phyloP scores from a whole-genome alignment of 2,329 filamentous ascomycete species.

The Nemania sp. region DNA sequence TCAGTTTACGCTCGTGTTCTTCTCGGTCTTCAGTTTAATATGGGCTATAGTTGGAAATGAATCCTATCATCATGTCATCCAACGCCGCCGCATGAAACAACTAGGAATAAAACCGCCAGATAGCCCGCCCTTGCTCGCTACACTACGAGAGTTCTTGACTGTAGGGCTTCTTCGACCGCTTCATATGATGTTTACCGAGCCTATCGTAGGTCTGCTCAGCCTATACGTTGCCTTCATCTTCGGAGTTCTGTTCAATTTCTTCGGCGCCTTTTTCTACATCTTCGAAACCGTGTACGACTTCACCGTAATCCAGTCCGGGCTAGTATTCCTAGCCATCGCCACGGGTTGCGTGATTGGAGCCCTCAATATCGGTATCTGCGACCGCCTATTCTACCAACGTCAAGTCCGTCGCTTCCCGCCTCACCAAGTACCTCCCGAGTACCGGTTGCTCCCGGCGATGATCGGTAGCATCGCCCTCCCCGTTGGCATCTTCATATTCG shows the following conservation, averaged over 20 bases:
- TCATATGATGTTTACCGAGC: constrained; percentile 71
- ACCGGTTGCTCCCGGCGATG: constrained; percentile 70
- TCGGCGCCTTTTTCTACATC: constrained; percentile 63
- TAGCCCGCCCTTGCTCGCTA: constrained; percentile 42
- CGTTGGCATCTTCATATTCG: constrained; percentile 69
- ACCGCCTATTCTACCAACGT: constrained; percentile 57
- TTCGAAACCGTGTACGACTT: constrained; percentile 62
- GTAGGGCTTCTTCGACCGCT: constrained; percentile 63
- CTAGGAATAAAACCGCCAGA: constrained; percentile 49
- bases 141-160: constrained; percentile 54
- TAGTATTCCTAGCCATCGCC: constrained; percentile 61
- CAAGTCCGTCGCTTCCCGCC: constrained; percentile 51
- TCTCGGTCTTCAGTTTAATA: constrained; percentile 54
- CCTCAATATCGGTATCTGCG: constrained; percentile 56
- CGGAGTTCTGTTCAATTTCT: constrained; percentile 65
- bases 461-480: constrained; percentile 66
- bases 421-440: constrained; percentile 59
- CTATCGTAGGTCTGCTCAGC: constrained; percentile 69
- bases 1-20: constrained; percentile 63
- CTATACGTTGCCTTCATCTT: constrained; percentile 65
- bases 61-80: constrained; percentile 67
- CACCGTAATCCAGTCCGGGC: constrained; percentile 55
- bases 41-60: constrained; percentile 61
- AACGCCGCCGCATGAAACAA: constrained; percentile 54
- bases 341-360: constrained; percentile 60